Base-by-base conservation (phyloP, 2,329 filamentous ascomycete species). In the Volutella citrinella region DNA sequence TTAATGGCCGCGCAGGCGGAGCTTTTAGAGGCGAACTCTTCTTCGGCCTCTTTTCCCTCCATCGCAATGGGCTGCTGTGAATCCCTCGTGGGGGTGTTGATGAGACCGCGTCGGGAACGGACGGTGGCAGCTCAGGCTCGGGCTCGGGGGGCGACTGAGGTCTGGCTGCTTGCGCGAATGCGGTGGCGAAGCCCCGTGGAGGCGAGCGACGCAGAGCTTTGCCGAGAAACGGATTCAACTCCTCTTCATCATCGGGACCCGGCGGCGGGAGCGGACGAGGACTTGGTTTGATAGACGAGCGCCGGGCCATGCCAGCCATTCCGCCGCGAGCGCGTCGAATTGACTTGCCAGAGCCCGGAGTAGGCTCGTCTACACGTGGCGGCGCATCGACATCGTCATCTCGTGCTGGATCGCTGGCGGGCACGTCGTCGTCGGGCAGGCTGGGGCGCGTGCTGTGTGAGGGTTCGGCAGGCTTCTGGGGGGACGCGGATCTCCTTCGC, bases 51-150 rank as follows among this genome's bases (percentile, higher is more conserved):
- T 50, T 43, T 18, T 48, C 45, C 13, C 60, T 66, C 46, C 69
- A 64, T 47, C 66, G 66, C 4, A 72, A 75, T 0, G 78, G 76
- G 11, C 74, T 78, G 31, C 71, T 70, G 39, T 81, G 78, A 18
- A 82, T 82, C 2, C 78, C 79, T 14, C 63, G 55, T 1, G 77
- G 74, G 7, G 75, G 75, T 4, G 73, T 74, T 26, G 69, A 73
- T 18, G 76, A 65, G 2, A 74, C 63, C 0, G 72, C 68, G 38
- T 81, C 77, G 3, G 63, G 60, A 10, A 70, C 57, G 1, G 76
- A 76, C 0, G 76, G 33, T 1, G 40, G 45, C 7, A 52, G 18
- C 10, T 32, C 40, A 6, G 45, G 43, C 16, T 48, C 35, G 2
- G 43, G 43, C 20, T 46, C 42, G 10, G 45, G 43, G 5, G 45